Base-by-base conservation (phyloP, 2,329 filamentous ascomycete species). In the Sporothrix pseudoabietina region DNA sequence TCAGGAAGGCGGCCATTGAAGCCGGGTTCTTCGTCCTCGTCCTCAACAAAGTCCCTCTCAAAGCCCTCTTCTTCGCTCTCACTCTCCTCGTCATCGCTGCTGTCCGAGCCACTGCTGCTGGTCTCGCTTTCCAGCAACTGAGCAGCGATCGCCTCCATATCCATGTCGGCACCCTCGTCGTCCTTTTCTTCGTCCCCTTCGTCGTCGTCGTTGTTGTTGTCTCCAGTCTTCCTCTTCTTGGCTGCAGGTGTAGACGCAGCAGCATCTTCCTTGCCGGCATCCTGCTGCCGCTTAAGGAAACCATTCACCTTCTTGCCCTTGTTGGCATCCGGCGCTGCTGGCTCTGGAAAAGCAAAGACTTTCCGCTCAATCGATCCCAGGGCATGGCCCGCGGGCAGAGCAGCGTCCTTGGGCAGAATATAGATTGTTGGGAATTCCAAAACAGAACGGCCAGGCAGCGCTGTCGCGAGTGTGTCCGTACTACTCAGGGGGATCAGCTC, bases 391-490 rank as follows among this genome's bases (percentile, higher is more conserved):
- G 74, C 54, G 0, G 80, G 79, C n/a, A 80, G 73, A 0, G 10
- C 55, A 5, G 49, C 47, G 5, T 44, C 55, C 32, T 39, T 44
- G 7, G 84, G 80, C 8, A 92, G 82, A 5, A 87, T 85, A 78
- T 91, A 89, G 14, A 94, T 84, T 0, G 91, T 93, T 0, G 92
- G 92, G 75, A 90, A 94, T 77, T 94, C 92, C 7, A 93, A 82
- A 0, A 94, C 84, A 0, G 85, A 86, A 44, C 86, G 86, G 9
- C 85, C 84, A n/a, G 80, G 80, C 0, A 94, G 84, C 7, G 83
- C 83, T 0, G 84, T 81, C 0, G 83, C 82, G 4, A 94, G 81
- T 1, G 84, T 85, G 9, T 83, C 81, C 0, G 78, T 77, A 0
- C 85, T 77, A 0, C 82, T 76, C 1, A 94, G 77, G 0, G 89